Evolutionary conservation across 2,329 filamentous ascomycete genomes (phyloP), one percentile per base, ranked within the genome.

Genomic region (Fusarium tjaetaba): DNA sequence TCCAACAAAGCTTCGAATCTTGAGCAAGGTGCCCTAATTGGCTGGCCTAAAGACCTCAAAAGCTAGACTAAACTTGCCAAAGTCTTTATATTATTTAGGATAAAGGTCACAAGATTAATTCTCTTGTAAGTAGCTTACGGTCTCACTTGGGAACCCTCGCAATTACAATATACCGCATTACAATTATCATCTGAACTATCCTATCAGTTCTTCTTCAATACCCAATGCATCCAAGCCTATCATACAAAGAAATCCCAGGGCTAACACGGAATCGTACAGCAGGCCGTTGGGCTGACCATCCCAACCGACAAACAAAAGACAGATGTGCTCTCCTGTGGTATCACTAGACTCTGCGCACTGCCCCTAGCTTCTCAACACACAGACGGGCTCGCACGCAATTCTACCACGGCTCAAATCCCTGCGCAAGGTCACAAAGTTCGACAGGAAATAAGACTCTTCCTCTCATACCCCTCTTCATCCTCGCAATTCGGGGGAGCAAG

Each of bases 281-380:
- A 20, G 9, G 6, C n/a, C 7, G 9, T 84, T 88, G 26, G 89
- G 89, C 80, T 89, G 85, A 49, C 90, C 90, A 74, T 93, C 91
- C 83, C 88, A 91, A 30, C 89, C 85, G 28, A 91, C 91, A 55
- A 93, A 74, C 88, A 87, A 84, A 88, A 93, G 59, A 93, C 82
- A 2, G 87, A 87, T 2, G 49, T 85, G 84, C 7, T 85, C 84
- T 16, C 83, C 79, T 13, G 85, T 84, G 63, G 82, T 67, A 10
- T 48, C 45, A 20, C 16, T 20, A 24, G 16, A 18, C 28, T 20
- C 22, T 20, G 7, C 28, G 7, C 28, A 20, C 18, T n/a, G 38
- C 18, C 20, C 11, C 2, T 20, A 2, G 7, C 22, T 60, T 53
- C 30, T 30, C 34, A 53, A 26, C 24, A 26, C 18, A 24, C 34